These are phyloP conservation scores for Alopecurus myosuroides DNA, from an alignment of 176 grass and related monocot genomes.

Conservation along the genomic window DNA sequence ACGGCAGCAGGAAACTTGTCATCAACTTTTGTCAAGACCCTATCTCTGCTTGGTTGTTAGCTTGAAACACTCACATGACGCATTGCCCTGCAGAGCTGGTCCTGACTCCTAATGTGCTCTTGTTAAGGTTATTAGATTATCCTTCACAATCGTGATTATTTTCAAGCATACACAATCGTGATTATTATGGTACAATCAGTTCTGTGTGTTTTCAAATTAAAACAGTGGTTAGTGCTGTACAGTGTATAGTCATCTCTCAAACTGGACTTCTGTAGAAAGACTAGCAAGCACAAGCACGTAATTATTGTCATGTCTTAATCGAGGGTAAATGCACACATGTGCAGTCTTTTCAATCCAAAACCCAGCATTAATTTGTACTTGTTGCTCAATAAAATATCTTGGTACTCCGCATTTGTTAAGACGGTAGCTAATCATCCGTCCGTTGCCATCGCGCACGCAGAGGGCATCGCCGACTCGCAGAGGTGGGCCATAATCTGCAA, in stretches of 20 bases:
- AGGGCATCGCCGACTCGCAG: slow-evolving; percentile 72
- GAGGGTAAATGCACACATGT: background rate
- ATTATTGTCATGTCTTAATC: background rate
- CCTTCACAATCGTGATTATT: slow-evolving; percentile 1
- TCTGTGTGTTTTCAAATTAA: background rate
- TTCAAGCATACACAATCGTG: too few relatives aligned
- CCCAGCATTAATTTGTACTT: background rate
- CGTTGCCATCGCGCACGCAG: slow-evolving; percentile 34
- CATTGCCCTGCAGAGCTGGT: slow-evolving; percentile 6
- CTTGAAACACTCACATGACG: background rate
- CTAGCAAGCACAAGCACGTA: background rate
- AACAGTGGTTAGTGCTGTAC: background rate
- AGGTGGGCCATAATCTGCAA: slow-evolving; percentile 77
- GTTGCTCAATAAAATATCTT: background rate
- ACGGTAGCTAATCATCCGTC: slow-evolving; percentile 4
- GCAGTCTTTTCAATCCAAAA: background rate
- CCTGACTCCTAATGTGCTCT: slow-evolving; percentile 15
- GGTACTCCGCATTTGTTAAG: background rate
- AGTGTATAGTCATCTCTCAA: background rate
- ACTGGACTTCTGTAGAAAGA: background rate
- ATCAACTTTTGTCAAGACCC: background rate
- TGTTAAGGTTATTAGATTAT: background rate
- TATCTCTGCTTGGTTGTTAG: slow-evolving; percentile 13
- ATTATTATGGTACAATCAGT: background rate
- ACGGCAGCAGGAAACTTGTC: slow-evolving; percentile 14